A percentile compares a stretch with the other conserved stretches of the same genome.
phyloP scores from a whole-genome alignment of 1,139 yeast genomes.

The Scheffersomyces titani region DNA sequence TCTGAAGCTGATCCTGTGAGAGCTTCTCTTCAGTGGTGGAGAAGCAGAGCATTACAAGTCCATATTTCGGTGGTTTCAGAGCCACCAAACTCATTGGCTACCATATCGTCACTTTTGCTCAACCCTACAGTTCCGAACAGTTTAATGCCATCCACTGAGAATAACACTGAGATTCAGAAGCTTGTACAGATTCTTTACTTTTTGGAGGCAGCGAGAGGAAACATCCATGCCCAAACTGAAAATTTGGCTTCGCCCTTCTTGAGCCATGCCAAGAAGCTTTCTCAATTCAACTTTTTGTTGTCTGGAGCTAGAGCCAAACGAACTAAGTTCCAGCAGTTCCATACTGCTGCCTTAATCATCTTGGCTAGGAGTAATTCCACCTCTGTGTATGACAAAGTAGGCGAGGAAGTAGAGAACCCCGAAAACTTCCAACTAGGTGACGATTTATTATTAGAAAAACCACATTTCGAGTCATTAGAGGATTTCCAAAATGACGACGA shows the following conservation, averaged over 20 bases:
- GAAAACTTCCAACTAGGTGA: conserved; percentile 68
- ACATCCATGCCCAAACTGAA: conserved; percentile 62
- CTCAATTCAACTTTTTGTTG: conserved; percentile 63
- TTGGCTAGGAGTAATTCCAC: conserved; percentile 61
- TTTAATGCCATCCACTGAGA: conserved; percentile 29
- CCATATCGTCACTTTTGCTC: conserved; percentile 42
- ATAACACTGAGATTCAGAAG: conserved; percentile 26
- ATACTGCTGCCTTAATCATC: conserved; percentile 74
- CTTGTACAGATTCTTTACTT: conserved; percentile 50
- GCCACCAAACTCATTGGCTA: conserved; percentile 47
- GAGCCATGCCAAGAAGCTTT: conserved; percentile 53
- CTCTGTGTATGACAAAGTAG: conserved; percentile 21
- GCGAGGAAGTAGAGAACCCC: conserved; percentile 32
- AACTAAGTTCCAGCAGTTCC: conserved; percentile 76
- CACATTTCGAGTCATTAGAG: conserved; percentile 63
- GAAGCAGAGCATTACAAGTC: conserved; percentile 62
- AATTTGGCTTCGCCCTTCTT: conserved; percentile 54
- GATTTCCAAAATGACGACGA: conserved; percentile 40
- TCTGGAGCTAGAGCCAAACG: conserved; percentile 90
- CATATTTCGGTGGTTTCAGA: conserved; percentile 65
- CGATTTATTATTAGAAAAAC: conserved; percentile 77
- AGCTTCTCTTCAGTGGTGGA: conserved; percentile 71
- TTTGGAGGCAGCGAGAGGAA: conserved; percentile 67
- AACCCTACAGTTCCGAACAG: conserved; percentile 31
- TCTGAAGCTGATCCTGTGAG: conserved; percentile 24